Evolutionary conservation across 139 green algal genomes (phyloP), one percentile per base, ranked within the genome.

Genomic region (Tetradesmus lagerheimii): DNA sequence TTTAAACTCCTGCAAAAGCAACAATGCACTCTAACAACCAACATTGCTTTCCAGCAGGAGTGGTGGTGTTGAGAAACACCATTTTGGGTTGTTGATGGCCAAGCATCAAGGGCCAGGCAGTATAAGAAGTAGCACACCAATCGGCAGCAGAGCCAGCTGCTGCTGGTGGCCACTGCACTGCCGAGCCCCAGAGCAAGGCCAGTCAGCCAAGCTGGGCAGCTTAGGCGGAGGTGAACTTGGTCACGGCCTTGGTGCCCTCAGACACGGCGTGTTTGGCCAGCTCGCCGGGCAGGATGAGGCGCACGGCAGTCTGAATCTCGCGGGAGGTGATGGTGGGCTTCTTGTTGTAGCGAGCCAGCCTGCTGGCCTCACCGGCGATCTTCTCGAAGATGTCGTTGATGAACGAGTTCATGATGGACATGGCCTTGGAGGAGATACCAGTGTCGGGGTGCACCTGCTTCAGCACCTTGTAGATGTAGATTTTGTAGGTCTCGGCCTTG

Each of bases 391-490:
- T 96, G 84, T 94, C 92, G 93, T 99, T 99, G 90, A 98, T 97
- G 95, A 99, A 99, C 12, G 95, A 98, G 96, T 99, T 99, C 93
- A 99, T 97, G 96, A 99, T 99, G 80, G 91, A 96, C 95, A 99
- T 99, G 78, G 97, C 97, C 96, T 99, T 99, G 94, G 93, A 97
- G 92, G 91, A 96, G 91, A 99, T 98, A 85, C 97, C 97, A 45
- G 97, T 99, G 93, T 99, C 97, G 75, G 97, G 97, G 95, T 99
- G 97, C 88, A 99, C 96, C 95, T 98, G 96, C 94, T 97, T 98
- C 27, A 97, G 93, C 83, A 99, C 97, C 95, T 99, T 99, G 96
- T 99, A 99, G 94, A 96, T 96, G 92, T 96, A 96, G 75, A 96
- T 96, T 93, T 96, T 96, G 94, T 95, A 96, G 71, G 94, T 94